Conservation (phyloP, 2,329 filamentous ascomycete species). For the Cladosporium velox region DNA sequence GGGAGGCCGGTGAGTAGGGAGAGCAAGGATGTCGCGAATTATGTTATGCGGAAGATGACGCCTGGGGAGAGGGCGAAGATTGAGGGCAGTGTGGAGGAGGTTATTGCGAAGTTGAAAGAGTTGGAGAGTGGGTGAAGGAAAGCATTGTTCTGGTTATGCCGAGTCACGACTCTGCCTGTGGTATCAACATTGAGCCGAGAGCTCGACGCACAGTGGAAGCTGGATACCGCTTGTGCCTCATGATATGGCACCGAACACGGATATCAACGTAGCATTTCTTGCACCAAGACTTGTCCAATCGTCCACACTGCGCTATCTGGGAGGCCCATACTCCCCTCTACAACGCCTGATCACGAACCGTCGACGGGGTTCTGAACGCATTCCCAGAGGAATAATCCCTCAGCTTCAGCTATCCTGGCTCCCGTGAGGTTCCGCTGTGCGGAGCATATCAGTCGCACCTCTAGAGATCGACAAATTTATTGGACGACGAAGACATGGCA, state of each 20-base stretch:
- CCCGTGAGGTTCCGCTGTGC: background rate
- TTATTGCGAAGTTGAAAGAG: slow-evolving; percentile 42
- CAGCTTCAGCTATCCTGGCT: background rate
- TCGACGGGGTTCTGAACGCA: background rate
- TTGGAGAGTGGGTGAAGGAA: slow-evolving; percentile 29
- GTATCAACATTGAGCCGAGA: background rate
- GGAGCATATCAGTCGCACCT: background rate
- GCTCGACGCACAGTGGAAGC: background rate
- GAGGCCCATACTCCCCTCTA: background rate
- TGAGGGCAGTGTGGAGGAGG: slow-evolving; percentile 35
- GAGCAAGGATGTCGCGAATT: slow-evolving; percentile 66
- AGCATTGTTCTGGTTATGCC: background rate
- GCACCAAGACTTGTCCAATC: background rate
- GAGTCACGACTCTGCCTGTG: background rate
- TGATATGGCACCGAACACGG: background rate
- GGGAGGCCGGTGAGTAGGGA: slow-evolving; percentile 75
- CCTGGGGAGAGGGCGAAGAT: slow-evolving; percentile 47
- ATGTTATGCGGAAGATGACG: slow-evolving; percentile 73
- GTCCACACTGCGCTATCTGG: background rate
- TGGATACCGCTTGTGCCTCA: background rate
- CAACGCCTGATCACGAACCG: background rate
- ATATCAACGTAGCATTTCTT: background rate
- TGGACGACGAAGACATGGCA: background rate
- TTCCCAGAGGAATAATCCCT: too few relatives aligned
- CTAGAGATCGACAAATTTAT: background rate